Conservation (phyloP, 768 basidiomycete species). For the Hericium erinaceus region DNA sequence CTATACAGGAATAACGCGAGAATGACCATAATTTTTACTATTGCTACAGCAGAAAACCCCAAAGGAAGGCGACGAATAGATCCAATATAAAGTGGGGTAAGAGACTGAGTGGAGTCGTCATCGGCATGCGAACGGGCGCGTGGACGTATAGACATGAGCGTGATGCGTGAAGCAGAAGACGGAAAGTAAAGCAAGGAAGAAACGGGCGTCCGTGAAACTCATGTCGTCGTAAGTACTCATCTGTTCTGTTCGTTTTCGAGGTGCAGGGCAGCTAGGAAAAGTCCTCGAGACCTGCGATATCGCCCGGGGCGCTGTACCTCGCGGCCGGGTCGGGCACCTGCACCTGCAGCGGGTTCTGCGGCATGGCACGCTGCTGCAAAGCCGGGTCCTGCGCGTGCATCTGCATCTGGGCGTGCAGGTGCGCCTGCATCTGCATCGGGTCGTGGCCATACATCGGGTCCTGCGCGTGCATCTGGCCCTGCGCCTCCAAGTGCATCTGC, state of each 20-base stretch:
- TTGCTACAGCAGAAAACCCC: not conserved
- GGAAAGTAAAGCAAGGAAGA: not conserved
- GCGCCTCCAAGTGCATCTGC: too few relatives aligned
- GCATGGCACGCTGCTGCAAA: not conserved
- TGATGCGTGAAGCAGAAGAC: conserved; percentile 4
- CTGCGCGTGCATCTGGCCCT: too few relatives aligned
- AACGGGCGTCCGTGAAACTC: not conserved
- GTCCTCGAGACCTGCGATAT: not conserved
- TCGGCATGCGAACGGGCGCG: not conserved
- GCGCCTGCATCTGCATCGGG: too few relatives aligned
- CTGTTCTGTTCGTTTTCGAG: too few relatives aligned
- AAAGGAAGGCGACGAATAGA: not conserved
- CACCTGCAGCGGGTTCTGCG: not conserved
- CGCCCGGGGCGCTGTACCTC: not conserved
- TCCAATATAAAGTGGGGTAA: not conserved
- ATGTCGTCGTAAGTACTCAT: not conserved
- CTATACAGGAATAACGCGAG: not conserved
- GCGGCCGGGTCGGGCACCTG: not conserved
- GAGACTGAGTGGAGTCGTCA: not conserved
- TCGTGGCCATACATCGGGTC: too few relatives aligned
- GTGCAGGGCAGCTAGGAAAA: not conserved
- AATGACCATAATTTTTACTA: conserved; percentile 2
- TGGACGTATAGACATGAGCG: not conserved
- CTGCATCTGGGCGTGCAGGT: not conserved
- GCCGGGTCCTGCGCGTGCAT: not conserved